A percentile compares a stretch with the other conserved stretches of the same genome.
These are phyloP conservation scores for Aphanomyces stellatus DNA, from an alignment of 352 stramenopile genomes.

Conservation along the genomic window DNA sequence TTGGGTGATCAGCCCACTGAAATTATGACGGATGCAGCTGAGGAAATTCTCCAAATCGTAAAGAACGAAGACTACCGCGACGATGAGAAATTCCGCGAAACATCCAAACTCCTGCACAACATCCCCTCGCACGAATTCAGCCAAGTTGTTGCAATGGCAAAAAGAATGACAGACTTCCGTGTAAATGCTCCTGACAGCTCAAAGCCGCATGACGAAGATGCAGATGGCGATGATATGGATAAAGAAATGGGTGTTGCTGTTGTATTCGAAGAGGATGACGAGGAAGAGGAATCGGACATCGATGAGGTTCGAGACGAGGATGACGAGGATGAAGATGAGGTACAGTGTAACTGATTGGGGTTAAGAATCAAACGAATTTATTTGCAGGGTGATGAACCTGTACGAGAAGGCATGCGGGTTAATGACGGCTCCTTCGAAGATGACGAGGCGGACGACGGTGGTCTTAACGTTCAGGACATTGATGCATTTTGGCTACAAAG, in stretches of 20 bases:
- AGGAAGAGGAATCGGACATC: constrained; percentile 91
- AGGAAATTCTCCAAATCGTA: constrained; percentile 89
- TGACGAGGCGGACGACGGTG: constrained; percentile 45
- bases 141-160: constrained; percentile 74
- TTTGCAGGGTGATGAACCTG: constrained; percentile 35
- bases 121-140: constrained; percentile 63
- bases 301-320: constrained; percentile 80
- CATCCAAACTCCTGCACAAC: constrained; percentile 81
- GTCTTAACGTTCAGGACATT: constrained; percentile 93
- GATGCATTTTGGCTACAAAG: constrained; percentile 98
- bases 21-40: constrained; percentile 83
- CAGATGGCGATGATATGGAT: constrained; percentile 71
- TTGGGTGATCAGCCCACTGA: constrained; percentile 86
- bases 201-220: constrained; percentile 32
- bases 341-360: not conserved
- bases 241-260: constrained; percentile 98
- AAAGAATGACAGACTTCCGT: constrained; percentile 87
- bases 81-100: constrained; percentile 72
- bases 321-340: constrained; percentile 43
- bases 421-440: constrained; percentile 55
- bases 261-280: constrained; percentile 97
- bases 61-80: constrained; percentile 88
- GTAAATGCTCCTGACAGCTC: constrained; percentile 27
- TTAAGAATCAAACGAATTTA: not conserved
- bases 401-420: constrained; percentile 58